Base-by-base conservation (phyloP, 2,329 filamentous ascomycete species). In the Periconia sp. region DNA sequence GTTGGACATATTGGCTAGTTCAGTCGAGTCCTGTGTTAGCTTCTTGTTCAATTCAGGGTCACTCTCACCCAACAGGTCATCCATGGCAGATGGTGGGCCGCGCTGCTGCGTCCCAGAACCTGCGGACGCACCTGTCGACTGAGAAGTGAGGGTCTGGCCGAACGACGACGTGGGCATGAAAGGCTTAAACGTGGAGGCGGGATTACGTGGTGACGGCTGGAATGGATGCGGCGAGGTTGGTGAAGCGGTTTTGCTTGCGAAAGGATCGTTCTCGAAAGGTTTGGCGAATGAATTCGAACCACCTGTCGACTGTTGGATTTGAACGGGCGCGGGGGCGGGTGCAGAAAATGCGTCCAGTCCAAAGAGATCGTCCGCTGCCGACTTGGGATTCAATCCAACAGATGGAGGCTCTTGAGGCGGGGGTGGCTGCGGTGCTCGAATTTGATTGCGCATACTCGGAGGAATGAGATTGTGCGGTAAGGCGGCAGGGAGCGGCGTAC, bases 1-100 rank as follows among this genome's bases (percentile, higher is more conserved):
- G 72, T 96, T 97, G 1, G 93, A 97, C 63, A 99, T 81, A 70
- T 99, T 97, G 48, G 92, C 94, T 53, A 99, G 82, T 72, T 99
- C 94, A 0, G 90, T 88, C 2, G 92, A 94, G 69, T 99, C 94
- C 59, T 87, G 88, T 0, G 89, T 94, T 23, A 97, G 79, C 71
- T 90, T 95, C 73, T 89, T 94, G 75, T 88, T 93, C 51, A 92
- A 86, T 66, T 96, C 92, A 1, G 89, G 89, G 60, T 97, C 93
- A 60, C 87, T 88, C 63, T 97, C 92, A 15, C 90, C 91, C n/a
- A 99, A 81, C 8, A 97, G 81, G 72, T 97, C 94, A 64, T 97
- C 92, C 47, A 87, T 81, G 10, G 80, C 79, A 47, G 83, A 79
- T 33, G 79, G 74, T 59, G 66, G 76, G 41, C 58, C 65, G 44